Base-by-base conservation (phyloP, 1,284 basidiomycete species). In the Sanghuangporus baumii region DNA sequence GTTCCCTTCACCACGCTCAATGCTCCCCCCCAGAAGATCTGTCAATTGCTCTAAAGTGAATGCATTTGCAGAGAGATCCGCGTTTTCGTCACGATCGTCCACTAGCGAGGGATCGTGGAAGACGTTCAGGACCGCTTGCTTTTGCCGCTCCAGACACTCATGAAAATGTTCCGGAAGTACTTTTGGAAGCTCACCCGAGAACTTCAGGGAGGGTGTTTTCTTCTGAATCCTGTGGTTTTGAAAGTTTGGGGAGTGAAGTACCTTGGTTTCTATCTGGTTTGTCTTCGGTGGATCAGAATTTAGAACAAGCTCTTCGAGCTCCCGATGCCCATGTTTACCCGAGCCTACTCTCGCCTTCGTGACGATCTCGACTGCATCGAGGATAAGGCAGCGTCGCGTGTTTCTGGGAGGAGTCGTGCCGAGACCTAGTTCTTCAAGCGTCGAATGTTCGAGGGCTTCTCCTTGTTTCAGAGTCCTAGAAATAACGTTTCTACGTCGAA, bases 1-100 rank as follows among this genome's bases (percentile, higher is more conserved):
- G 68, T 96, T 96, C 3, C 94, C 94, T 76, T 96, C 94, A 2
- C 89, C 89, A 38, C 93, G 83, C 34, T 78, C 75, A 1, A 90
- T 81, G 0, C 91, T 93, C 2, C 93, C 93, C 23, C 75, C 73
- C 5, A 96, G 75, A 26, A 96, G 74, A 55, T 83, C 81, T 0
- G 75, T 70, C 4, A 96, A 72, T 55, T 89, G 84, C 43, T 81
- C 69, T 20, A 74, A 74, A 0, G 86, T 83, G 20, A 76, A 67
- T 0, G 66, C 71, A 67, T 89, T 89, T 2, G 83, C 76, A 3
- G 79, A 70, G 0, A 69, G 66, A 6, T 71, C 69, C 20, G 74
- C 70, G 12, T 47, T 14, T 34, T 72, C 72, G 6, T 67, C 71
- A n/a, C 73, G 72, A 36, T 70, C 69, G 9, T 75, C 71, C 6